Evolutionary conservation across 805 yeast genomes (phyloP), one percentile per base, ranked within the genome.

Genomic region (Metschnikowia reukaufii): DNA sequence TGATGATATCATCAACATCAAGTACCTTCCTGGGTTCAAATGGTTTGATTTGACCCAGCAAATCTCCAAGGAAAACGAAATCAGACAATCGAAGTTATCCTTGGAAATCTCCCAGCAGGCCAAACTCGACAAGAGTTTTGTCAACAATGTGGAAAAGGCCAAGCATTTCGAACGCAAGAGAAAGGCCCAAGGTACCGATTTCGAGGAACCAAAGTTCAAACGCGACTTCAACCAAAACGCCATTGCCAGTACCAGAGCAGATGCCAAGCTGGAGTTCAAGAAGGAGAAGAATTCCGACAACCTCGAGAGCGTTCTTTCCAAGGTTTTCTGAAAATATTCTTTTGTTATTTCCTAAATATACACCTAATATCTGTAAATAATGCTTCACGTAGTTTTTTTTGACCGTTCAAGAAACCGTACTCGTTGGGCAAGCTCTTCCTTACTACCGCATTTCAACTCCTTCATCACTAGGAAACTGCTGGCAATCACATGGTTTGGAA

Each of bases 31-130:
- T 8, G 90, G 92, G 1, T 94, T 92, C 77, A 94, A 94, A 63
- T 94, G 99, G 99, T 77, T 85, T 46, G 96, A 94, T 60, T 74
- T 94, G 62, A 91, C 97, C 2, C 95, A 86, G 63, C 97, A 92
- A 63, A 87, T 92, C 54, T 90, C 96, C 2, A 81, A 81, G 59
- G 98, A 94, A 68, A 84, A 86, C 53, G 97, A 91, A 65, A 77
- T 84, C 36, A 83, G 96, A 65, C 96, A 90, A 60, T 82, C 92
- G 43, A 90, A 88, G 68, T 73, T 92, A 60, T 84, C 90, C 52
- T 79, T 95, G 50, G 98, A 94, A 65, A 79, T 94, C 31, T 79
- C 95, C 1, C 96, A 89, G 65, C 96, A 95, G 34, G 86, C 83
- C 46, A 86, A 88, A 57, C 77, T 92, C 64, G 91, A 91, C 71